Evolutionary conservation across 352 stramenopile species (phyloP), one percentile per base, ranked within the genome.

Genomic region (Globisporangium spiculum): DNA sequence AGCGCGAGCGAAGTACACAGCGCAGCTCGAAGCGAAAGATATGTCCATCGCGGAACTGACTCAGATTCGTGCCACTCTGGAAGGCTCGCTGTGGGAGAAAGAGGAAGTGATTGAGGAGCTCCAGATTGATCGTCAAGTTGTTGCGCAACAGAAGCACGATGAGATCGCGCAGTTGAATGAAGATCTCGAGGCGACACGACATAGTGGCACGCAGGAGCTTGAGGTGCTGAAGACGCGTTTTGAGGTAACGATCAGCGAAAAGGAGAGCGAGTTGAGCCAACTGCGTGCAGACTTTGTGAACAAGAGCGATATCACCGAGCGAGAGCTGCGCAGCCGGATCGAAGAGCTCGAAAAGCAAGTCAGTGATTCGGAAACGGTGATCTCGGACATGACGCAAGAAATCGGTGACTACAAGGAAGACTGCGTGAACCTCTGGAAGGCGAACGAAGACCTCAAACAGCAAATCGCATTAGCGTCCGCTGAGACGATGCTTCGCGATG

Each of bases 351-450:
- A 87, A 58, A 66, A 44, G 9, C 75, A 87, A 34, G 60, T 75
- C 4, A 41, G 71, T 10, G 69, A 75, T 10, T 73, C 72, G 14
- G 75, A 83, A 18, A 36, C 32, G 1, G 60, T 61, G 36, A 71
- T 78, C 22, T 58, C 65, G 16, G 66, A 76, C 27, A 77, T 79
- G 67, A 80, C 69, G 18, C 81, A 88, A 54, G 79, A 87, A 27
- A 71, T 89, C 48, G 83, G 89, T 24, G 83, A 92, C 62, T 94
- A 90, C 70, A 93, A 91, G 60, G 79, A 92, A 59, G 86, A 94
- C 63, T 94, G 86, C 24, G 80, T 88, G 46, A 78, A 91, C 68
- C 66, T 94, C 41, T 94, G 86, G 86, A 85, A 91, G 46, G 68
- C 79, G 41, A 94, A 92, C 53, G 86, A 94, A 64, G 86, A 92